Evolutionary conservation across 2,329 filamentous ascomycete species (phyloP).

Genomic region (Incumbomyces delicatus): DNA sequence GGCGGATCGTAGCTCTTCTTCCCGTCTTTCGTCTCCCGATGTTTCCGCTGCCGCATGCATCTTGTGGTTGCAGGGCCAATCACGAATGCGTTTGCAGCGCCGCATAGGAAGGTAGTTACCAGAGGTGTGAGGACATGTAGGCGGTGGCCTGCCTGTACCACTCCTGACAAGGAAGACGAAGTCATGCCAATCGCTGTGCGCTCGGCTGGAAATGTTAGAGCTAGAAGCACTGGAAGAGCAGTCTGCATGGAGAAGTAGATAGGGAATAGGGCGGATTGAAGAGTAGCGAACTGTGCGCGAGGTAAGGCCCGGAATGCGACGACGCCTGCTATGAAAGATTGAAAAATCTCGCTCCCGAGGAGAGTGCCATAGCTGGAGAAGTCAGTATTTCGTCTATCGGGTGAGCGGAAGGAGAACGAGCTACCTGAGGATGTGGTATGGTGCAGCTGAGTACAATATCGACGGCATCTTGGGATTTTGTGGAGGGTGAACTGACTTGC

Average conservation of each 20-base stretch:
- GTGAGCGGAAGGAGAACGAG: slow-evolving; percentile 13
- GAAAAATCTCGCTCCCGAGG: slow-evolving; percentile 76
- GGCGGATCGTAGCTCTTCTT: slow-evolving; percentile 74
- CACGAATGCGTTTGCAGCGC: slow-evolving; percentile 58
- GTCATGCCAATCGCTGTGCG: slow-evolving; percentile 25
- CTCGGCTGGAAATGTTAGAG: slow-evolving; percentile 69
- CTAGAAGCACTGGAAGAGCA: slow-evolving; percentile 59
- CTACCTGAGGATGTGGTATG: slow-evolving; percentile 69
- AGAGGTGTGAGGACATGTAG: slow-evolving; percentile 60
- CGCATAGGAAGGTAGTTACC: slow-evolving; percentile 58
- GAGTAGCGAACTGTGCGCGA: slow-evolving; percentile 66
- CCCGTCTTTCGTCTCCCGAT: slow-evolving; percentile 80
- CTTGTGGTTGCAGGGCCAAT: slow-evolving; percentile 67
- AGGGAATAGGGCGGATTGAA: slow-evolving; percentile 69
- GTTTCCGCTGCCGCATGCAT: slow-evolving; percentile 64
- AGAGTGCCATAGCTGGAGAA: slow-evolving; percentile 68
- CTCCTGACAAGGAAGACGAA: slow-evolving; percentile 41
- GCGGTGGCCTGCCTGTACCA: slow-evolving; percentile 52
- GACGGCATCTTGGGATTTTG: slow-evolving; percentile 32
- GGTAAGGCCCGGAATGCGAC: slow-evolving; percentile 68
- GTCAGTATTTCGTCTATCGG: slow-evolving; percentile 1
- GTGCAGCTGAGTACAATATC: slow-evolving; percentile 53
- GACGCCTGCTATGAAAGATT: slow-evolving; percentile 59
- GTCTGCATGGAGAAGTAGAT: slow-evolving; percentile 84
- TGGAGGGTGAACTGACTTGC: neutral